Percentiles rank a stretch among this genome's conserved stretches.
These are phyloP conservation scores for Trypanosomatidae sp. DNA, from an alignment of 208 protist species.

Conservation along the genomic window DNA sequence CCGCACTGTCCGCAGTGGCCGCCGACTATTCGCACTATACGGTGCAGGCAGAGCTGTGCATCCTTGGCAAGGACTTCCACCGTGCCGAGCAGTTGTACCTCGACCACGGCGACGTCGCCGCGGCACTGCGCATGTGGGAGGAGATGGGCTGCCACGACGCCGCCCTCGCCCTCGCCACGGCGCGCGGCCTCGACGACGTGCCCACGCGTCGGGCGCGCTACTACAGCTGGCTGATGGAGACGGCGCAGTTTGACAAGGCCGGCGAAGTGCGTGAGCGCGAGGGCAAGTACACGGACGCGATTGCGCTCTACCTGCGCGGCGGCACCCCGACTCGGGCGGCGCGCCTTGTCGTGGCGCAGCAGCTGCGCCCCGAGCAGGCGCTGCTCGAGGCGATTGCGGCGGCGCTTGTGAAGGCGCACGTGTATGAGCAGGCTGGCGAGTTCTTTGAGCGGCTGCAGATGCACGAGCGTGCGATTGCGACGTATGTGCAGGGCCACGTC, in stretches of 20 bases:
- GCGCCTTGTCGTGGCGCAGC: constrained; percentile 76
- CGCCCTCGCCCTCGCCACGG: constrained; percentile 81
- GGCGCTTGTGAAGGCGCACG: constrained; percentile 84
- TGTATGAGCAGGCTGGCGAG: constrained; percentile 93
- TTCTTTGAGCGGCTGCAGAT: constrained; percentile 93
- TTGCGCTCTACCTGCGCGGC: constrained; percentile 93
- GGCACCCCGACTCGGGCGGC: constrained; percentile 90
- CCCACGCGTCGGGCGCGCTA: constrained; percentile 81
- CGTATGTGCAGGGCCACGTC: constrained; percentile 89
- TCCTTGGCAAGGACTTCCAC: constrained; percentile 89
- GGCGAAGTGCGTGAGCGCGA: constrained; percentile 91
- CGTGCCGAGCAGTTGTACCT: constrained; percentile 90
- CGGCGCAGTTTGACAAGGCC: constrained; percentile 92
- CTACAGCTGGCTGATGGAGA: constrained; percentile 93
- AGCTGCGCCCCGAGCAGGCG: constrained; percentile 75
- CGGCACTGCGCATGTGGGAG: constrained; percentile 95
- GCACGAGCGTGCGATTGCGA: constrained; percentile 89
- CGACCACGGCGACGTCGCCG: constrained; percentile 87
- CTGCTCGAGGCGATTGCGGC: constrained; percentile 91
- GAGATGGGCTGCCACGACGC: constrained; percentile 91
- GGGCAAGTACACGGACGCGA: constrained; percentile 90
- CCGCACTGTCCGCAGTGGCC: too few species aligned
- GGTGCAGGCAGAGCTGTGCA: constrained; percentile 75
- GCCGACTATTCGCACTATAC: constrained; percentile 87
- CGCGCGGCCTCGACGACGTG: constrained; percentile 70